phyloP scores from a whole-genome alignment of 2,329 filamentous ascomycete genomes.

The Lasiodiplodia hormozganensis region DNA sequence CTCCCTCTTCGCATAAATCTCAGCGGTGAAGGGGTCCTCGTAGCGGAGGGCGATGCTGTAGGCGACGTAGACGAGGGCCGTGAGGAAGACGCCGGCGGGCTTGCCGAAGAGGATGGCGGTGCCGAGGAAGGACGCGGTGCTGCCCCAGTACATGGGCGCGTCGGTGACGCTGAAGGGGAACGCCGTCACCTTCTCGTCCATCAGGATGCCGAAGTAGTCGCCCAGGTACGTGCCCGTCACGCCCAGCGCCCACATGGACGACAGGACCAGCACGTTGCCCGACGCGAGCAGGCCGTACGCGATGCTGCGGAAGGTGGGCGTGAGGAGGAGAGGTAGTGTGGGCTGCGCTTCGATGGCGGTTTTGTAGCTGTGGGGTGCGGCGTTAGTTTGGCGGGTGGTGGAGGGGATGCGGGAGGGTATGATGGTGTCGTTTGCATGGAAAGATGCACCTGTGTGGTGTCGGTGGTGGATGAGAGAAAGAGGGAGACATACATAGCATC shows the following conservation, averaged over 20 bases:
- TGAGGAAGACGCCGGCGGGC: slow-evolving; percentile 82
- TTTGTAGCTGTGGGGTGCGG: slow-evolving; percentile 71
- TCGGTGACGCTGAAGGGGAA: slow-evolving; percentile 94
- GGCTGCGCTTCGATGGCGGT: slow-evolving; percentile 79
- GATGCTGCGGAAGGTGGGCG: slow-evolving; percentile 64
- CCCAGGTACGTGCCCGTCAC: slow-evolving; percentile 96
- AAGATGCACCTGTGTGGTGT: no score
- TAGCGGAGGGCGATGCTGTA: slow-evolving; percentile 83
- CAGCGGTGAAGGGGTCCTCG: slow-evolving; percentile 94
- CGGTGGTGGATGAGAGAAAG: background rate
- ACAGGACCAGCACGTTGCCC: slow-evolving; percentile 86
- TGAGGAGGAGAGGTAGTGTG: slow-evolving; percentile 73
- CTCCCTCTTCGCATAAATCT: slow-evolving; percentile 89
- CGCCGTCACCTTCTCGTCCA: slow-evolving; percentile 91
- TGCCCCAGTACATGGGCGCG: slow-evolving; percentile 96
- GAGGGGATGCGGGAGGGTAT: slow-evolving; percentile 35
- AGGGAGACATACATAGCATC: slow-evolving; percentile 61
- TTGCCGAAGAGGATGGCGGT: slow-evolving; percentile 85
- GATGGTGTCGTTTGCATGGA: background rate
- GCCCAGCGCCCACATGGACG: slow-evolving; percentile 89
- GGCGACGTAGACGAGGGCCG: slow-evolving; percentile 74
- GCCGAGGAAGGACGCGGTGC: slow-evolving; percentile 89
- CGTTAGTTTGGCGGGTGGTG: slow-evolving; percentile 20
- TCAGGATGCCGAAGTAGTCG: slow-evolving; percentile 98
- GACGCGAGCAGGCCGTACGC: slow-evolving; percentile 74